Evolutionary conservation across 306 rosid genomes (phyloP), one percentile per base, ranked within the genome.

Genomic region (Cucurbita argyrosperma): DNA sequence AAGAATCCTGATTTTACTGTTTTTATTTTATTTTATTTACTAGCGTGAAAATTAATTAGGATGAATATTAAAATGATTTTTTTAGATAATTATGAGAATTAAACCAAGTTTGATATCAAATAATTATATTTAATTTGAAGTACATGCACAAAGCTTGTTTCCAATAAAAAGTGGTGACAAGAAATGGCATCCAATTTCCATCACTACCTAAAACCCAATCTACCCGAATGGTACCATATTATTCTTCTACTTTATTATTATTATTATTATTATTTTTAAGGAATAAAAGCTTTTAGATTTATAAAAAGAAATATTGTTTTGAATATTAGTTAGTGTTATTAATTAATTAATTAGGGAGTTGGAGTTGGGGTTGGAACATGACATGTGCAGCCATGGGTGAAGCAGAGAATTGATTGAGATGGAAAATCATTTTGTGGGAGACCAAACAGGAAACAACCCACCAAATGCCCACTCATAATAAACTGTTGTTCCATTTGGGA

Each of bases 311-410:
- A 26, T 26, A 26, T 26, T 26, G 26, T 26, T 53, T 53, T 52
- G 57, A 16, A 52, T 51, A 51, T 3, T 4, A 47, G 12, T 47
- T 47, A 15, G 52, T 11, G 12, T 50, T 60, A 60, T 60, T 60
- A 60, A 26, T 30, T 59, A 47, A 47, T 23, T 13, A 10, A 49
- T 30, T 30, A 30, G 35, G 35, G 35, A 30, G 35, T 30, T 30
- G 35, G 35, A 30, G 35, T 30, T 30, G 35, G 15, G 47, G n/a
- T 15, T 35, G 51, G 61, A 73, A 73, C 76, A 73, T 73, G 76
- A 56, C 55, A 73, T 73, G 76, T 73, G 76, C 53, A 69, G 56
- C 58, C 26, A 26, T 69, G 42, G 73, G 42, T 23, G 55, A 43
- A 67, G 23, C 74, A 68, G 53, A 68, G 38, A 12, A 10, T 66